Conservation (phyloP, 2,329 filamentous ascomycete species). For the Zalaria sp. region DNA sequence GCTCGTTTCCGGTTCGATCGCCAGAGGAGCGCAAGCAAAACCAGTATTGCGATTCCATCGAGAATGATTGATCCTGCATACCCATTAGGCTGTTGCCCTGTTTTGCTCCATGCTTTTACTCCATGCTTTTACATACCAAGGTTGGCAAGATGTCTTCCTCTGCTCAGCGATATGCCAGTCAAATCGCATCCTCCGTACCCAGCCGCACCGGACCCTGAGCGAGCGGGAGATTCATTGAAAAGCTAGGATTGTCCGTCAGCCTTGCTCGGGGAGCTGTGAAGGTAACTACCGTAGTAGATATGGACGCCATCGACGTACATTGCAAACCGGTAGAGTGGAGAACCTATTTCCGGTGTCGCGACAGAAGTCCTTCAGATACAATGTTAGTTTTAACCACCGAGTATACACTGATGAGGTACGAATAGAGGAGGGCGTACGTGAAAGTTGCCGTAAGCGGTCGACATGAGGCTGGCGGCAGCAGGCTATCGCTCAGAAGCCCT, state of each 20-base stretch:
- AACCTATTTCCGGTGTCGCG: conserved; percentile 29
- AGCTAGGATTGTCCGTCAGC: conserved; percentile 38
- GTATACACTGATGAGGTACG: neutral
- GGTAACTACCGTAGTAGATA: neutral
- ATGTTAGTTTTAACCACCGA: conserved; percentile 10
- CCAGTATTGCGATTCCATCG: conserved; percentile 59
- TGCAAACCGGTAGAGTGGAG: conserved; percentile 28
- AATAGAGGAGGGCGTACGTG: conserved; percentile 7
- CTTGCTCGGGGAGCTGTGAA: neutral
- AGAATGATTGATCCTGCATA: conserved; percentile 70
- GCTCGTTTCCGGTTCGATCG: conserved; percentile 81
- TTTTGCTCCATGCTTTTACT: conserved; percentile 1
- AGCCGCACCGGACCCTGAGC: conserved; percentile 40
- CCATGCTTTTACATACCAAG: conserved; percentile 45
- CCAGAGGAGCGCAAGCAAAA: conserved; percentile 54
- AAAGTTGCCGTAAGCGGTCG: conserved; percentile 20
- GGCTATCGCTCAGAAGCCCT: neutral
- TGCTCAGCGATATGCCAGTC: conserved; percentile 57
- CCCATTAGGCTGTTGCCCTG: conserved; percentile 15
- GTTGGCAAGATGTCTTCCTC: conserved; percentile 58
- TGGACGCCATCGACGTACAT: conserved; percentile 21
- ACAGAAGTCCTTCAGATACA: conserved; percentile 32
- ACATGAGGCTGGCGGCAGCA: conserved; percentile 1
- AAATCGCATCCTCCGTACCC: conserved; percentile 60
- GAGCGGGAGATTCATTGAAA: conserved; percentile 37